phyloP scores from a whole-genome alignment of 2,329 filamentous ascomycete species.

The Xenoacremonium recifei region DNA sequence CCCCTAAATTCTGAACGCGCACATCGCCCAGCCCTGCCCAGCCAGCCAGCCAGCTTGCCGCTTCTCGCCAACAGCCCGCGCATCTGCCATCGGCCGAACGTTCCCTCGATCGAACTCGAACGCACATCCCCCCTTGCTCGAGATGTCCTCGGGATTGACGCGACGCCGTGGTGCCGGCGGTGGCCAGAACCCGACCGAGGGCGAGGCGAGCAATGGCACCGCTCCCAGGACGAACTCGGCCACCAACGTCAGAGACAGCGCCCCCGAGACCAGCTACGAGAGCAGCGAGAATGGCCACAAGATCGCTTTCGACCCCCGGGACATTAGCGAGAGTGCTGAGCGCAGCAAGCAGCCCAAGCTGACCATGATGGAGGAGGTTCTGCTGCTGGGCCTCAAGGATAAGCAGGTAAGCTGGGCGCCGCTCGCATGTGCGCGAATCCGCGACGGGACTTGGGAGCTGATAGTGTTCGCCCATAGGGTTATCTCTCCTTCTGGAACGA shows the following conservation, averaged over 20 bases:
- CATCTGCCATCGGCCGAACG: conserved; percentile 7
- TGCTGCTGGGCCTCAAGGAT: conserved; percentile 94
- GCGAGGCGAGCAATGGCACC: conserved; percentile 55
- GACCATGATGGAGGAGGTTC: conserved; percentile 97
- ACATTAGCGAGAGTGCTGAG: conserved; percentile 96
- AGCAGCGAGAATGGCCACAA: conserved; percentile 95
- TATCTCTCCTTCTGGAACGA: conserved; percentile 99
- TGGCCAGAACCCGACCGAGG: conserved; percentile 51
- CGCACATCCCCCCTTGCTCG: conserved; percentile 10
- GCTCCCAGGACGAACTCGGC: conserved; percentile 55
- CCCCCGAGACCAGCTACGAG: conserved; percentile 81
- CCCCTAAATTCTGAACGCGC: conserved; percentile 28
- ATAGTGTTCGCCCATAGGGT: too few relatives aligned
- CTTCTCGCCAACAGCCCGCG: conserved; percentile 20
- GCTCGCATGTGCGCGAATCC: conserved; percentile 4
- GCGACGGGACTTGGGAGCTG: too few relatives aligned
- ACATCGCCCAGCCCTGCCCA: conserved; percentile 26
- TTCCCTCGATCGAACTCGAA: conserved; percentile 9
- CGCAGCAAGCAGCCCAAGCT: conserved; percentile 97
- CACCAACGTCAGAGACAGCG: conserved; percentile 51
- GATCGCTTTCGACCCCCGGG: conserved; percentile 95
- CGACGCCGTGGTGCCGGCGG: conserved; percentile 70
- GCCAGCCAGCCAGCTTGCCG: conserved; percentile 26
- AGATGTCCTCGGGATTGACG: conserved; percentile 52
- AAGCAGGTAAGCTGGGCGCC: conserved; percentile 72